Conservation (phyloP, 768 basidiomycete species). For the Baorangia bicolor region DNA sequence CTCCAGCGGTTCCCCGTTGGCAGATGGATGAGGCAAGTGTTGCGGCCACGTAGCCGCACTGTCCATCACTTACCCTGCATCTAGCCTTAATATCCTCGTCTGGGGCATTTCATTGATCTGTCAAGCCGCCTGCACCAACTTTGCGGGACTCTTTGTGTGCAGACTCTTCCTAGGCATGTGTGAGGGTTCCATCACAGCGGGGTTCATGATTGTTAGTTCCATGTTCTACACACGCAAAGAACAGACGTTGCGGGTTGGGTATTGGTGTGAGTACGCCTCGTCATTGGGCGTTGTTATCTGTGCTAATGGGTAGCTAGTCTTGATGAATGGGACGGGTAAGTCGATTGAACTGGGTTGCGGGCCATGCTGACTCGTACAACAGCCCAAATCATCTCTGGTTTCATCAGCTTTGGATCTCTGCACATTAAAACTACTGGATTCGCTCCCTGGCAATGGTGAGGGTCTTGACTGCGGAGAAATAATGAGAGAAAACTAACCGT, state of each 20-base stretch:
- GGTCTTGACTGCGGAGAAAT: neutral
- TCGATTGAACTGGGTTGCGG: neutral
- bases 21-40: constrained; percentile 72
- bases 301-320: constrained; percentile 39
- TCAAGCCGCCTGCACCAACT: constrained; percentile 73
- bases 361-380: constrained; percentile 3
- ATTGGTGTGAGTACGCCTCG: constrained; percentile 59
- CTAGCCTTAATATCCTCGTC: constrained; percentile 62
- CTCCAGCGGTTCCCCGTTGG: constrained; percentile 74
- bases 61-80: neutral
- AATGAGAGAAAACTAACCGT: neutral
- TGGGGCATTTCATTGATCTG: constrained; percentile 61
- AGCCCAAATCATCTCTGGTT: constrained; percentile 72
- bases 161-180: constrained; percentile 70
- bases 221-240: constrained; percentile 79
- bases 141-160: constrained; percentile 60
- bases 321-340: constrained; percentile 73
- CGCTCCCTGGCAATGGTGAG: constrained; percentile 73
- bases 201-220: constrained; percentile 72
- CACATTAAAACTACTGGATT: constrained; percentile 58
- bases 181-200: constrained; percentile 70
- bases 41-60: neutral
- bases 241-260: constrained; percentile 67
- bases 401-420: constrained; percentile 63
- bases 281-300: neutral